Conservation (phyloP, 768 basidiomycete genomes). For the Mycena haematopus region DNA sequence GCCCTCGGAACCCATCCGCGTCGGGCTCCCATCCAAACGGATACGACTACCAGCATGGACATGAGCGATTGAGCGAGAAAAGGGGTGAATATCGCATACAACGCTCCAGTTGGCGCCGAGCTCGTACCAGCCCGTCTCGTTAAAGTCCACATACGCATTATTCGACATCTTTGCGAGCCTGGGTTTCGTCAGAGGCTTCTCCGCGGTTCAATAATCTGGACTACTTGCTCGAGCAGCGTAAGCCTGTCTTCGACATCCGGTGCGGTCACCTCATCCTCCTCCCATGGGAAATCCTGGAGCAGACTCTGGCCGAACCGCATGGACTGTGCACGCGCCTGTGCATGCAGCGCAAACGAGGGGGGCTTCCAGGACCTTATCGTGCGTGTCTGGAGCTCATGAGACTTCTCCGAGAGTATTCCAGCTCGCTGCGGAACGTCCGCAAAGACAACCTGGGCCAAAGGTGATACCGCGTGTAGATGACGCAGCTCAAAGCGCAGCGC, state of each 20-base stretch:
- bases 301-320: constrained; percentile 53
- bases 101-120: constrained; percentile 69
- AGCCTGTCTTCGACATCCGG: constrained; percentile 82
- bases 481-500: constrained; percentile 60
- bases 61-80: background rate
- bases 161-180: constrained; percentile 92
- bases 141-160: constrained; percentile 81
- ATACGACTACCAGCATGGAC: constrained; percentile 52
- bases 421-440: constrained; percentile 47
- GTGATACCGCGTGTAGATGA: constrained; percentile 64
- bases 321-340: constrained; percentile 52
- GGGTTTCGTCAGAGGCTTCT: constrained; percentile 4
- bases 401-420: constrained; percentile 26
- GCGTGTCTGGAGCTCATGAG: constrained; percentile 48
- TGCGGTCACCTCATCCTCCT: constrained; percentile 70
- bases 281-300: constrained; percentile 59
- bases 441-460: constrained; percentile 58
- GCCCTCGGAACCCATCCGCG: constrained; percentile 87
- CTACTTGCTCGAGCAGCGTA: constrained; percentile 62
- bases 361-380: constrained; percentile 49
- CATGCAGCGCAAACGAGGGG: constrained; percentile 52
- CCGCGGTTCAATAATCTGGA: background rate
- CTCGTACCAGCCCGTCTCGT: constrained; percentile 79
- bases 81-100: constrained; percentile 37
- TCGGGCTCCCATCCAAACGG: constrained; percentile 95